Evolutionary conservation across 2,329 filamentous ascomycete species (phyloP).

Genomic region (Claviceps sp.): DNA sequence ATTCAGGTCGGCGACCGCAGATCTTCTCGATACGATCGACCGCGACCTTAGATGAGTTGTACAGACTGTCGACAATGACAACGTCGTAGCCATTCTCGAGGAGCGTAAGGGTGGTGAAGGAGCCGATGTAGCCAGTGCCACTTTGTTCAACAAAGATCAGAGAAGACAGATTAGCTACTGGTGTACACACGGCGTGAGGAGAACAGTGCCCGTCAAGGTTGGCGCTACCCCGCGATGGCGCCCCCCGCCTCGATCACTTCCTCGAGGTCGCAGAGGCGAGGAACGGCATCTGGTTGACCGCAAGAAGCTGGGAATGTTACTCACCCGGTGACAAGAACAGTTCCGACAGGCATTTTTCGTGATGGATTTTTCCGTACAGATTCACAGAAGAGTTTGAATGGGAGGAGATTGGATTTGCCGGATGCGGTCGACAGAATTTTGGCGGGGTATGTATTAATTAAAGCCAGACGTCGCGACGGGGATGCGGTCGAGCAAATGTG

Average conservation of each 20-base stretch:
- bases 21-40: constrained; percentile 93
- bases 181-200: not conserved
- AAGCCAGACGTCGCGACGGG: constrained; percentile 1
- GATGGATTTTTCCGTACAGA: not conserved
- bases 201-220: not conserved
- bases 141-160: constrained; percentile 20
- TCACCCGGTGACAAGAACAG: constrained; percentile 86
- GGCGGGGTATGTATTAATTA: constrained; percentile 4
- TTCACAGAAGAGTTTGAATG: not conserved
- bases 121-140: constrained; percentile 98
- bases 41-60: constrained; percentile 88
- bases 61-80: constrained; percentile 89
- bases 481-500: not conserved
- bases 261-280: not conserved
- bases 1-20: constrained; percentile 71
- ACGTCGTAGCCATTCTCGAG: constrained; percentile 93
- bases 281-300: not conserved
- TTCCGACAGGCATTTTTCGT: constrained; percentile 61
- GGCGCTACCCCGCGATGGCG: not conserved
- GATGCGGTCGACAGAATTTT: constrained; percentile 5
- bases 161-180: constrained; percentile 10
- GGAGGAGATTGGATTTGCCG: constrained; percentile 4
- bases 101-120: constrained; percentile 84
- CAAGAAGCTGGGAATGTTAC: not conserved
- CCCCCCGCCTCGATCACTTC: too few species aligned